phyloP scores from a whole-genome alignment of 495 filamentous ascomycete species.

The Endocarpon pusillum region DNA sequence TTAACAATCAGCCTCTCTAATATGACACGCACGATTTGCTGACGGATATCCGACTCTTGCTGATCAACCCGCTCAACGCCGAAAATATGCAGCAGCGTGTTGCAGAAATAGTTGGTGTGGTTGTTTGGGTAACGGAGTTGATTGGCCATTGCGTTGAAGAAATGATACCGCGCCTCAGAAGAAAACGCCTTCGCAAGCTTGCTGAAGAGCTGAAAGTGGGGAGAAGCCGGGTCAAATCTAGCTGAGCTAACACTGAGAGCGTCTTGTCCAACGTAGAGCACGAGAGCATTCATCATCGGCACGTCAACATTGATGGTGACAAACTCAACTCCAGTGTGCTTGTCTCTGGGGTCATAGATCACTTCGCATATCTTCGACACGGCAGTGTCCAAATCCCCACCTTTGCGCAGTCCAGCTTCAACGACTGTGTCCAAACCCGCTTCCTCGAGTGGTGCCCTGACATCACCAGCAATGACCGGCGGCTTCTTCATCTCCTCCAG shows the following conservation, averaged over 20 bases:
- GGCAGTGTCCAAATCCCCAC: conserved; percentile 41
- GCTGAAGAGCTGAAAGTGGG: conserved; percentile 59
- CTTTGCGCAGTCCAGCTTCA: conserved; percentile 44
- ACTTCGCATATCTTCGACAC: conserved; percentile 54
- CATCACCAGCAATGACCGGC: conserved; percentile 44
- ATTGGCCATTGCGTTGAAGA: conserved; percentile 72
- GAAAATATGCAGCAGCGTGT: conserved; percentile 74
- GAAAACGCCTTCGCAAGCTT: conserved; percentile 54
- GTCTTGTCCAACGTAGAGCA: conserved; percentile 62
- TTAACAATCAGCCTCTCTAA: conserved; percentile 76
- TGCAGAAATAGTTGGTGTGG: conserved; percentile 85
- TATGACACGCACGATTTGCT: conserved; percentile 76
- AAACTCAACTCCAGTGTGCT: conserved; percentile 42
- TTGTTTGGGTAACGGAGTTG: conserved; percentile 82
- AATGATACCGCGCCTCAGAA: conserved; percentile 68
- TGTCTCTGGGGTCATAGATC: conserved; percentile 34
- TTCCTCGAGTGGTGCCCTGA: conserved; percentile 37
- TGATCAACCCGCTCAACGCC: conserved; percentile 58
- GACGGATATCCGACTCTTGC: conserved; percentile 64
- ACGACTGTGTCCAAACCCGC: conserved; percentile 49
- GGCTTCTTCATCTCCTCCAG: conserved; percentile 58
- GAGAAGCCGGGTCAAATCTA: conserved; percentile 41
- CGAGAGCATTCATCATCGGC: conserved; percentile 60
- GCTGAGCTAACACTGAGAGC: conserved; percentile 40
- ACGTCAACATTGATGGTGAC: conserved; percentile 47